Evolutionary conservation across 345 rosid genomes (phyloP), one percentile per base, ranked within the genome.

Genomic region (Bretschneidera sinensis): DNA sequence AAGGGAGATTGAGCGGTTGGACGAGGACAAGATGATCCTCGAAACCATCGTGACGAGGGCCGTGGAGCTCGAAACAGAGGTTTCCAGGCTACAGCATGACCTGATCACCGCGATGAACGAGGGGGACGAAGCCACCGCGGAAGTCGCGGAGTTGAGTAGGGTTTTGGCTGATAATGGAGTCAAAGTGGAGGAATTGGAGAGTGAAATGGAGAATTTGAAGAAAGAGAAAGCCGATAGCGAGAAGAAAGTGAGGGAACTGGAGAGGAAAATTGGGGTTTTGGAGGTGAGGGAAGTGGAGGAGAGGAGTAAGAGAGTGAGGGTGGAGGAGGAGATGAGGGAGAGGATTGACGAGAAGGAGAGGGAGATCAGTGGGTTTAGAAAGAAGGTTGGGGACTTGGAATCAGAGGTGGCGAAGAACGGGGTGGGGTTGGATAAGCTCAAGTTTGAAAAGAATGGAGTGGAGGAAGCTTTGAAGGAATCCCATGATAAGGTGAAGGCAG

Each of bases 231-330:
- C 64, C 0, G 96, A 85, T 51, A 63, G 51, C 39, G 92, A 85
- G 54, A 81, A 62, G 79, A 87, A 56, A 34, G 71, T 71, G 60
- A 84, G 85, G 64, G 98, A 87, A 28, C 60, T 89, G 71, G 98
- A 92, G 71, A 80, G 83, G 74, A 84, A 87, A 19, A 49, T 83
- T 24, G 94, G 83, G 50, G 60, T 75, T 70, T 61, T 78, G 54
- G 91, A 84, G 62, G 69, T 74, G 53, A 83, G 51, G 70, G 96
- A 81, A 39, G 65, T 57, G 31, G 90, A 86, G 67, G 89, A 76
- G 74, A 78, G 76, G 85, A 84, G 82, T n/a, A 82, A 83, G 79
- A 86, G 71, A 39, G 45, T 80, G 60, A 74, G 84, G 53, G 24
- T 76, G 9, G 96, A 87, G 66, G 85, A 74, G 66, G 96, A 83